A percentile compares a stretch with the other conserved stretches of the same genome.
These are phyloP conservation scores for Hypholoma fasciculare DNA, from an alignment of 768 basidiomycete genomes.

Conservation along the genomic window DNA sequence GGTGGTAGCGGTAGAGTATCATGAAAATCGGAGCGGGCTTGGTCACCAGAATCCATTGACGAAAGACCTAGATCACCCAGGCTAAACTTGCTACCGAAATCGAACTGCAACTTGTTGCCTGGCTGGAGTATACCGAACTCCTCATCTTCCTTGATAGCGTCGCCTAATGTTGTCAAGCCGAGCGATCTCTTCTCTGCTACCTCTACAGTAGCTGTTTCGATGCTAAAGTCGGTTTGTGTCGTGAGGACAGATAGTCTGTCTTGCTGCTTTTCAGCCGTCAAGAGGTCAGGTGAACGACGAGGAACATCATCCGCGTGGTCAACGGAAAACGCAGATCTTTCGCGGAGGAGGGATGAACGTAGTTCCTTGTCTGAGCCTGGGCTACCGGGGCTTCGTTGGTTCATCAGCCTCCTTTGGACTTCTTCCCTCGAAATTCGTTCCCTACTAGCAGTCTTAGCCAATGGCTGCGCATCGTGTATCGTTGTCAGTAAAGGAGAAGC, in stretches of 20 bases:
- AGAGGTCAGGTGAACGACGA: slow-evolving; percentile 1
- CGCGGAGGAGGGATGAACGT: neutral
- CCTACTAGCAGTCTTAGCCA: slow-evolving; percentile 20
- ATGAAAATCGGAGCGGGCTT: slow-evolving; percentile 4
- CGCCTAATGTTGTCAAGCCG: slow-evolving; percentile 17
- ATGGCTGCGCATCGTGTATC: slow-evolving; percentile 4
- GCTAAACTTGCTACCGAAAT: slow-evolving; percentile 51
- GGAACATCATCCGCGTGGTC: neutral
- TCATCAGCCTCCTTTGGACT: slow-evolving; percentile 23
- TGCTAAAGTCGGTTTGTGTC: slow-evolving; percentile 41
- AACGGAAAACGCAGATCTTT: slow-evolving; percentile 4
- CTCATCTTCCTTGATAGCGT: slow-evolving; percentile 19
- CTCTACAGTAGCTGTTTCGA: slow-evolving; percentile 51
- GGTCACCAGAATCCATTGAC: slow-evolving; percentile 15
- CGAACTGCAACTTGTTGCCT: slow-evolving; percentile 34
- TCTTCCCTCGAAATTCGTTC: slow-evolving; percentile 27
- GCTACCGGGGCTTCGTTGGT: slow-evolving; percentile 19
- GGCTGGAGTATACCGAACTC: slow-evolving; percentile 32
- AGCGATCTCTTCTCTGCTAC: slow-evolving; percentile 42
- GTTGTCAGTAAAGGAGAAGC: slow-evolving; percentile 19
- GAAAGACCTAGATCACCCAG: slow-evolving; percentile 34
- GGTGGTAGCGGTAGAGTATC: slow-evolving; percentile 1
- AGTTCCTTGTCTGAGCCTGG: slow-evolving; percentile 8
- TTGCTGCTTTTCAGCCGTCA: slow-evolving; percentile 31
- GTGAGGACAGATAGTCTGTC: slow-evolving; percentile 41